phyloP scores from a whole-genome alignment of 1,284 basidiomycete genomes.

The Quambalaria eucalypti region DNA sequence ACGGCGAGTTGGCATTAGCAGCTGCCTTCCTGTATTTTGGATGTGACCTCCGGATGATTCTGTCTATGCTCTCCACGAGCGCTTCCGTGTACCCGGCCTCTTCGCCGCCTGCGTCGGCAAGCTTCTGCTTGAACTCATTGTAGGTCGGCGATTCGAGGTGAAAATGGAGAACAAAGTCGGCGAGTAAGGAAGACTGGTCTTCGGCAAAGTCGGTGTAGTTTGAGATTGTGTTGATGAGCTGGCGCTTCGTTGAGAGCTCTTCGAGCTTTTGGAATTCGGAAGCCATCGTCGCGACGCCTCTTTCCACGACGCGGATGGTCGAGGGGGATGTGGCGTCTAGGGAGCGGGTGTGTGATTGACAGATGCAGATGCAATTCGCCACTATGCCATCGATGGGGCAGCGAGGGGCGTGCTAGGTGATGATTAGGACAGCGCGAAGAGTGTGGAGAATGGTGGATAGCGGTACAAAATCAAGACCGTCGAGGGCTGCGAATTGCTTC shows the following conservation, averaged over 20 bases:
- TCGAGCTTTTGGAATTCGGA: constrained; percentile 41
- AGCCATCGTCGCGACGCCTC: too few species aligned
- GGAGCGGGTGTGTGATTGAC: too few species aligned
- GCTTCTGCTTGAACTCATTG: constrained; percentile 69
- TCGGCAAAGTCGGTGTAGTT: constrained; percentile 60
- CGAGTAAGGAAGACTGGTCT: constrained; percentile 80
- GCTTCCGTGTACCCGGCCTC: constrained; percentile 68
- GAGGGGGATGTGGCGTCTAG: too few species aligned
- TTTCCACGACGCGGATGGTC: too few species aligned
- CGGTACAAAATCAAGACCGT: too few species aligned
- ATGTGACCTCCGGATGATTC: constrained; percentile 85
- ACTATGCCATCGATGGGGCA: too few species aligned
- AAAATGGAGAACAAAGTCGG: constrained; percentile 87
- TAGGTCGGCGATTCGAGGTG: constrained; percentile 75
- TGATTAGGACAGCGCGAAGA: too few species aligned
- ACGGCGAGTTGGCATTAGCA: constrained; percentile 44
- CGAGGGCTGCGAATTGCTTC: too few species aligned
- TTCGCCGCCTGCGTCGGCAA: constrained; percentile 60
- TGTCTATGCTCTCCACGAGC: constrained; percentile 83
- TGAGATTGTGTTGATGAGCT: constrained; percentile 47
- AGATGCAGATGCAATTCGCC: too few species aligned
- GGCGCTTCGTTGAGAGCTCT: constrained; percentile 32
- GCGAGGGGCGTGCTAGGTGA: too few species aligned
- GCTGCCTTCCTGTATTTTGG: constrained; percentile 62
- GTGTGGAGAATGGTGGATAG: too few species aligned